Conservation (phyloP, 768 basidiomycete genomes). For the Pisolithus microcarpus region DNA sequence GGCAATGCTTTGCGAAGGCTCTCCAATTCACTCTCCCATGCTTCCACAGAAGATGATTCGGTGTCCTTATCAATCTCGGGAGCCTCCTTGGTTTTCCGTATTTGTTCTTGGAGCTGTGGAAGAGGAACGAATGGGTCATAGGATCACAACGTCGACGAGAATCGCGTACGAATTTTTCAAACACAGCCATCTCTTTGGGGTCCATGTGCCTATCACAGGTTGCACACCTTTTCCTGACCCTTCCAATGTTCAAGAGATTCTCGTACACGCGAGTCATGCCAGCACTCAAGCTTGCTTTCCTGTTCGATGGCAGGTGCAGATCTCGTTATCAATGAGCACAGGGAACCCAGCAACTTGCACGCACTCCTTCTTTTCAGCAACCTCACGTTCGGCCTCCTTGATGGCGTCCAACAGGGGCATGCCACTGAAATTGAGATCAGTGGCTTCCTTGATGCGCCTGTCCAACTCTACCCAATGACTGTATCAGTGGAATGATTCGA, state of each 20-base stretch:
- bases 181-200: constrained; percentile 44
- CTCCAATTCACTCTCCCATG: constrained; percentile 56
- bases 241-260: constrained; percentile 48
- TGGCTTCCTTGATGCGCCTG: constrained; percentile 34
- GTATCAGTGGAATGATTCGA: background rate
- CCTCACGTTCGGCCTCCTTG: constrained; percentile 24
- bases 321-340: background rate
- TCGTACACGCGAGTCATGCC: constrained; percentile 45
- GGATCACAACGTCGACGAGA: background rate
- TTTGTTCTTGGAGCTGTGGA: constrained; percentile 54
- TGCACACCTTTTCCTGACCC: constrained; percentile 60
- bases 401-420: constrained; percentile 42
- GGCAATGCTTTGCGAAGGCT: constrained; percentile 55
- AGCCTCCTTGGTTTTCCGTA: constrained; percentile 45
- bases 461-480: constrained; percentile 39
- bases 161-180: constrained; percentile 63
- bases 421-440: constrained; percentile 25
- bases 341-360: background rate
- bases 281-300: constrained; percentile 17
- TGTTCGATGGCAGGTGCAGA: constrained; percentile 3
- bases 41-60: constrained; percentile 34
- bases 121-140: constrained; percentile 1
- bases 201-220: constrained; percentile 70
- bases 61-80: constrained; percentile 28
- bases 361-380: constrained; percentile 17